Evolutionary conservation across 768 basidiomycete genomes (phyloP), one percentile per base, ranked within the genome.

Genomic region (Lactarius hatsudake): DNA sequence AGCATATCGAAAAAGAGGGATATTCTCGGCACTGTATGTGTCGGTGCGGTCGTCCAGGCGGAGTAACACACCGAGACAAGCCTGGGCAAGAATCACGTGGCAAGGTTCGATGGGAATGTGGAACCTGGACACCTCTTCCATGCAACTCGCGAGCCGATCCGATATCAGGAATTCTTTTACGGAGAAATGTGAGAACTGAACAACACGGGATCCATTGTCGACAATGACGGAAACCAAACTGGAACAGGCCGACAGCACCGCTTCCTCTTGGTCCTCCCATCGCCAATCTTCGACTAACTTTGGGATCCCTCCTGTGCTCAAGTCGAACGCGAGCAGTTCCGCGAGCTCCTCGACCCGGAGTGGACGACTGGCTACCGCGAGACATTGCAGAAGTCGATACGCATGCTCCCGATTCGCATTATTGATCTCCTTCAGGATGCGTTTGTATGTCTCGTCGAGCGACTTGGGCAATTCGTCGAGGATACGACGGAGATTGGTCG

Each of bases 401-500:
- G 42, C 42, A 1, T 42, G 7, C 17, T 42, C 42, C 42, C 42
- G 42, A 6, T 62, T 62, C 5, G 51, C 48, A 12, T 53, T 38
- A n/a, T 30, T 20, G 13, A 62, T 62, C 53, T 62, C 48, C 23
- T 26, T 23, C 32, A 62, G 51, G n/a, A 62, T 38, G 0, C 61
- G 61, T 2, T 38, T 26, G 38, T 62, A 62, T 2, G 61, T 62
- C 23, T 40, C 61, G 9, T 62, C 61, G 26, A 62, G 23, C 2
- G 48, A 53, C 10, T 38, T 23, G 8, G 61, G 61, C 9, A 62
- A 54, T 53, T 62, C 61, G 0, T 36, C 23, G 17, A 62, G 61
- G 17, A 28, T 20, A 17, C 5, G 23, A 34, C 36, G 48, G 8
- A 62, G 18, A 17, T 38, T 54, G 3, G 38, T 18, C 2, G 55